phyloP scores from a whole-genome alignment of 2,329 filamentous ascomycete species.

The Colletotrichum cordylinicola region DNA sequence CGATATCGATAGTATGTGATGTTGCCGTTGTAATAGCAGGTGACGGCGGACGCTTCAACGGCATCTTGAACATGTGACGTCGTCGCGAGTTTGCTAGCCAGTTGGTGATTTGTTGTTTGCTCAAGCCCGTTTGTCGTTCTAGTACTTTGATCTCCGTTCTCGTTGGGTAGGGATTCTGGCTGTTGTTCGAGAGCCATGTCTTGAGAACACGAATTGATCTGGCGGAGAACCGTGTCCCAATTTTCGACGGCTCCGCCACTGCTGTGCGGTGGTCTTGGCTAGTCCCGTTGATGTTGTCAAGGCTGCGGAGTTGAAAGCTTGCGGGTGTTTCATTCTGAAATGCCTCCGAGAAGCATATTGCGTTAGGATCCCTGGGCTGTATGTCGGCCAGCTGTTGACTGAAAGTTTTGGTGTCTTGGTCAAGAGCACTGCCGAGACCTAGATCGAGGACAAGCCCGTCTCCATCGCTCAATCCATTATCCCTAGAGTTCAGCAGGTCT shows the following conservation, averaged over 20 bases:
- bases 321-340: neutral
- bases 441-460: no score
- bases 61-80: neutral
- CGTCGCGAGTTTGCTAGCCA: slow-evolving; percentile 17
- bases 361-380: no score
- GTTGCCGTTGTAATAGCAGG: neutral
- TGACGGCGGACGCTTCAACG: slow-evolving; percentile 1
- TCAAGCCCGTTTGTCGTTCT: slow-evolving; percentile 6
- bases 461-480: no score
- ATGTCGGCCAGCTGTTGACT: no score
- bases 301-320: neutral
- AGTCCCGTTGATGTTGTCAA: no score
- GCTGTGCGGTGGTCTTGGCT: neutral
- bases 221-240: slow-evolving; percentile 27
- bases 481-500: no score
- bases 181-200: slow-evolving; percentile 21
- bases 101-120: slow-evolving; percentile 12
- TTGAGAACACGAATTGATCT: slow-evolving; percentile 23
- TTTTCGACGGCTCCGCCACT: slow-evolving; percentile 14
- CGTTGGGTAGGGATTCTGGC: slow-evolving; percentile 7
- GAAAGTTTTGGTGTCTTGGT: no score
- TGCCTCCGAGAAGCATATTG: no score
- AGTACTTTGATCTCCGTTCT: slow-evolving; percentile 6
- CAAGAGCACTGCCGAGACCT: no score
- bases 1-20: neutral